Evolutionary conservation across 2,329 filamentous ascomycete species (phyloP).

Genomic region (Botrytis deweyae): DNA sequence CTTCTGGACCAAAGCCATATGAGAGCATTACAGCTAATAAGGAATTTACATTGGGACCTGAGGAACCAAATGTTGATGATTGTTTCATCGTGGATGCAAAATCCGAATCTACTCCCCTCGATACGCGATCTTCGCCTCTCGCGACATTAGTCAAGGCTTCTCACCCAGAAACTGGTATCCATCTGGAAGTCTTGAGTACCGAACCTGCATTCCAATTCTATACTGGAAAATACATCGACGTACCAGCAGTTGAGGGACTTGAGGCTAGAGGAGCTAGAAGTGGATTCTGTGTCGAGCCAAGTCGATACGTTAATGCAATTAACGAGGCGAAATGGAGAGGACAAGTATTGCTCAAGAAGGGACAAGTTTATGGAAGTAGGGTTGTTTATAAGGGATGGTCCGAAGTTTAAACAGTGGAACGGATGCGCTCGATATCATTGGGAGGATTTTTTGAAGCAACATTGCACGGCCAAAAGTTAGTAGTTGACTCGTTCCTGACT

Average conservation of each 20-base stretch:
- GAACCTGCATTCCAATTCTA: slow-evolving; percentile 98
- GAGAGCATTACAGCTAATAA: slow-evolving; percentile 61
- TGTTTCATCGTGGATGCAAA: slow-evolving; percentile 70
- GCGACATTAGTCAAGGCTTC: slow-evolving; percentile 67
- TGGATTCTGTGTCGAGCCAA: slow-evolving; percentile 91
- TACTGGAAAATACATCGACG: slow-evolving; percentile 80
- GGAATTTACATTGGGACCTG: slow-evolving; percentile 68
- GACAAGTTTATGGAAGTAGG: slow-evolving; percentile 75
- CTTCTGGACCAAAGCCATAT: slow-evolving; percentile 60
- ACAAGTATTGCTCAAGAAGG: slow-evolving; percentile 80
- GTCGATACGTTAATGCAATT: slow-evolving; percentile 83
- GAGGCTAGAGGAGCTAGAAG: slow-evolving; percentile 66
- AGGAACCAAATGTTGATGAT: slow-evolving; percentile 75
- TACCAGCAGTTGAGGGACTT: slow-evolving; percentile 62
- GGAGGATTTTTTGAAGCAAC: slow-evolving; percentile 6
- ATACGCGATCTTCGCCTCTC: slow-evolving; percentile 57
- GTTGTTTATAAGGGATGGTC: slow-evolving; percentile 87
- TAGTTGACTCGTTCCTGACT: not conserved
- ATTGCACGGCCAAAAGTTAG: slow-evolving; percentile 6
- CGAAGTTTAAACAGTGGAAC: slow-evolving; percentile 52
- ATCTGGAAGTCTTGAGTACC: slow-evolving; percentile 85
- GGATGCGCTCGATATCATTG: not conserved
- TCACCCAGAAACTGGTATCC: slow-evolving; percentile 71
- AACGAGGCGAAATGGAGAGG: slow-evolving; percentile 78
- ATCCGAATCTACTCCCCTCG: slow-evolving; percentile 46